Evolutionary conservation across 2,329 filamentous ascomycete species (phyloP).

Genomic region (Colletotrichum sp.): DNA sequence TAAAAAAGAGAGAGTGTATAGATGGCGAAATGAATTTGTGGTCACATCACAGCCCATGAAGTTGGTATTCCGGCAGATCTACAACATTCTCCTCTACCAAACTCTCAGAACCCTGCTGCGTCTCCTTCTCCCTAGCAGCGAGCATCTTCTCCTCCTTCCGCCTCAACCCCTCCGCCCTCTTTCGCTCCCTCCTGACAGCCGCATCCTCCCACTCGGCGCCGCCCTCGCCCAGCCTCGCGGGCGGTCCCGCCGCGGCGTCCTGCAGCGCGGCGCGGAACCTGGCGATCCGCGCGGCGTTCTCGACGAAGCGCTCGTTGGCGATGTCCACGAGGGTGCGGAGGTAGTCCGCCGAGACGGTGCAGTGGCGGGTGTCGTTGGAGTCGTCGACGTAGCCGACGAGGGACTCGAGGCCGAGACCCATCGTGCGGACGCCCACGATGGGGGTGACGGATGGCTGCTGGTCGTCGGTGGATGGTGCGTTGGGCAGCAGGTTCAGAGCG

Average conservation of each 20-base stretch:
- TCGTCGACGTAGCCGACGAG: constrained; percentile 67
- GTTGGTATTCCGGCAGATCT: constrained; percentile 1
- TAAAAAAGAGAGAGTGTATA: constrained; percentile 15
- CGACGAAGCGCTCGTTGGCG: constrained; percentile 75
- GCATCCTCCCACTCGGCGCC: constrained; percentile 59
- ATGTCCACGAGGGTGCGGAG: constrained; percentile 70
- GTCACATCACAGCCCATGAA: not conserved
- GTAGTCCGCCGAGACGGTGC: constrained; percentile 70
- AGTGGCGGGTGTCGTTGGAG: constrained; percentile 38
- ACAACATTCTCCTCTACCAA: not conserved
- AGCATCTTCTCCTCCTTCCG: constrained; percentile 50
- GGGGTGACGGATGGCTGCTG: constrained; percentile 52
- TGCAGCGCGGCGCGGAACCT: constrained; percentile 63
- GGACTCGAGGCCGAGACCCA: constrained; percentile 82
- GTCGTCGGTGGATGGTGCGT: constrained; percentile 28
- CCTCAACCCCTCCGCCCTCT: constrained; percentile 62
- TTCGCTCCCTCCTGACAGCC: constrained; percentile 55
- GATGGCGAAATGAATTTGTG: constrained; percentile 8
- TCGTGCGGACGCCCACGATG: constrained; percentile 85
- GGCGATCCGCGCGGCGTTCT: constrained; percentile 71
- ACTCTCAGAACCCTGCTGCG: not conserved
- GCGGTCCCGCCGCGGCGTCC: constrained; percentile 31
- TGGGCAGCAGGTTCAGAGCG: constrained; percentile 67
- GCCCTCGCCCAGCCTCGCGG: constrained; percentile 30
- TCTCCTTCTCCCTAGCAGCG: constrained; percentile 10